These are phyloP conservation scores for Malassezia furfur DNA, from an alignment of 1,284 basidiomycete species.

Conservation along the genomic window DNA sequence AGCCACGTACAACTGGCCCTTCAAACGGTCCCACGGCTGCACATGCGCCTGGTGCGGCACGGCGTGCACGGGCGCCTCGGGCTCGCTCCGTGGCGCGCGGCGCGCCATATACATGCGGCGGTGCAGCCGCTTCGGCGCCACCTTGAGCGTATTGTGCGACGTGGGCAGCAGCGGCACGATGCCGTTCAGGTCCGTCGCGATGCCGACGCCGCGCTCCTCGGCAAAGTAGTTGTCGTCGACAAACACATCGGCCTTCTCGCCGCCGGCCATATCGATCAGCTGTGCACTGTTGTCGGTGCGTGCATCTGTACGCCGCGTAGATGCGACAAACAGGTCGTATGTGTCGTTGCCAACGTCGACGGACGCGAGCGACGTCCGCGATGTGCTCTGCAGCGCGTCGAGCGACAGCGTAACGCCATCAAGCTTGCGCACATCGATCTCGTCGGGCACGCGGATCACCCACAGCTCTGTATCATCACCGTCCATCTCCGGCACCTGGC, in stretches of 20 bases:
- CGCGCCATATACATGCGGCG: slow-evolving; percentile 19
- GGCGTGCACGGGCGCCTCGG: slow-evolving; percentile 11
- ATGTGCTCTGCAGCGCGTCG: slow-evolving; percentile 8
- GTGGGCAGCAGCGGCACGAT: slow-evolving; percentile 24
- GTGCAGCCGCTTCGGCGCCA: neutral
- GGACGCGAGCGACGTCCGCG: slow-evolving; percentile 10
- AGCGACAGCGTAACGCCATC: slow-evolving; percentile 16
- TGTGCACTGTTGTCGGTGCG: slow-evolving; percentile 22
- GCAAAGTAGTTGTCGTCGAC: slow-evolving; percentile 13
- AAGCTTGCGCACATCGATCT: slow-evolving; percentile 18
- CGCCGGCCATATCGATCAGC: slow-evolving; percentile 31
- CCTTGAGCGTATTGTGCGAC: slow-evolving; percentile 4
- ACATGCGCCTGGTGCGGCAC: slow-evolving; percentile 18
- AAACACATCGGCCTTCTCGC: neutral
- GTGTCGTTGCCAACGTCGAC: slow-evolving; percentile 8
- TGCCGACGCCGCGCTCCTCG: slow-evolving; percentile 17
- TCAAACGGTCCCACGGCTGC: slow-evolving; percentile 33
- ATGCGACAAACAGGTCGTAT: slow-evolving; percentile 23
- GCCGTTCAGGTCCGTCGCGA: slow-evolving; percentile 24
- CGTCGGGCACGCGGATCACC: slow-evolving; percentile 17
- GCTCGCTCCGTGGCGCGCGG: slow-evolving; percentile 13
- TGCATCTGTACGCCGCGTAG: slow-evolving; percentile 6
- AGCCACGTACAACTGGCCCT: slow-evolving; percentile 22
- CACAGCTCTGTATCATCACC: slow-evolving; percentile 7
- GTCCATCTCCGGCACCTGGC: neutral